Base-by-base conservation (phyloP, 495 filamentous ascomycete genomes). In the Penicillium paxilli region DNA sequence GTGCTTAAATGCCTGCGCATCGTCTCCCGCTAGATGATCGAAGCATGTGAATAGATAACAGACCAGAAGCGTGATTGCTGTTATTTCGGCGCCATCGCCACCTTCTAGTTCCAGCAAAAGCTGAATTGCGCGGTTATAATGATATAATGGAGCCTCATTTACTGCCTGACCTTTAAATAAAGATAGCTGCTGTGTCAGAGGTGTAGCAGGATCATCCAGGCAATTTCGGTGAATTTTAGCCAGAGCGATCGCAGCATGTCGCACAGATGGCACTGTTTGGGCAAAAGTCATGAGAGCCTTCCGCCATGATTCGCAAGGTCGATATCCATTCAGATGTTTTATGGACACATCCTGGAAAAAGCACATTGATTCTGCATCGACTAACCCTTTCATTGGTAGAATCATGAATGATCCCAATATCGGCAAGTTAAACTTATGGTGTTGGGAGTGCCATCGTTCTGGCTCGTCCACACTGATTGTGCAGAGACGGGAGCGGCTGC, bases 191-290 rank as follows among this genome's bases (percentile, higher is more conserved):
- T 32, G 8, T 12, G n/a, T 14, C 10, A 1, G 5, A 12, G 11
- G 11, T 4, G 11, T 32, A 1, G 30, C 11, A 32, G 11, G 30
- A 9, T 1, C 11, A 12, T 32, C 11, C 10, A 68, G 49, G 48
- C 59, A 54, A 22, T 61, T 60, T 44, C 52, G 54, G 47, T 68
- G 55, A 33, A 62, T 23, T 42, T 62, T 54, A 17, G 65, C 60
- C 44, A 70, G 54, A 46, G 65, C 67, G 24, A 66, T 55, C 23
- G 67, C 63, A 24, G 67, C 67, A 58, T 68, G 47, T 9, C 61
- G 63, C 48, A 70, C 67, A 28, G 60, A 59, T 54, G 59, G 60
- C 23, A 68, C 58, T 35, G 67, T 70, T 52, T 70, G 63, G 17
- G 63, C 55, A 45, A 70, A 66, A 47, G 63, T 61, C 52, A 68